A percentile compares a stretch with the other conserved stretches of the same genome.
phyloP scores from a whole-genome alignment of 1,284 basidiomycete species.

The Cystobasidium sp. region DNA sequence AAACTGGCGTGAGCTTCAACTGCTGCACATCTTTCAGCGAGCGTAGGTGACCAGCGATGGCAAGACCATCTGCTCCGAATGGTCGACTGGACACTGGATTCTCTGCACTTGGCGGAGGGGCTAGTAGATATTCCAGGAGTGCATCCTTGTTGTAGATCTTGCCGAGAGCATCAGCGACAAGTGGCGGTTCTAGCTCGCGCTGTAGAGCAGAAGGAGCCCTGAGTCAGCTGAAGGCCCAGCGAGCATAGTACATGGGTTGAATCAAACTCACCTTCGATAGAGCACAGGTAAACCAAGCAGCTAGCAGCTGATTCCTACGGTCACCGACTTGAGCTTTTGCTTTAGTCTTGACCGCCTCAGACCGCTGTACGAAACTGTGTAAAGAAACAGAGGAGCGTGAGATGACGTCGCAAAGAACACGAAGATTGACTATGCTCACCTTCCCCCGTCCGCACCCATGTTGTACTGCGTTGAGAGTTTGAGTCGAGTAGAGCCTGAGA shows the following conservation, averaged over 20 bases:
- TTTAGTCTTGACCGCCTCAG: slow-evolving; percentile 75
- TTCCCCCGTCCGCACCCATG: slow-evolving; percentile 31
- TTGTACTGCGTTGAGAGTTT: not conserved
- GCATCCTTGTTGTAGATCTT: slow-evolving; percentile 94
- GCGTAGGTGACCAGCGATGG: slow-evolving; percentile 70
- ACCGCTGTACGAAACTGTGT: slow-evolving; percentile 74
- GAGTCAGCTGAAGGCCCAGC: not conserved
- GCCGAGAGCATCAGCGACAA: slow-evolving; percentile 85
- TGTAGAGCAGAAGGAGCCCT: slow-evolving; percentile 54
- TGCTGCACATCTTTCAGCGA: slow-evolving; percentile 87
- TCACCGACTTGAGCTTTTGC: slow-evolving; percentile 82
- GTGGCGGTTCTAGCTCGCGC: slow-evolving; percentile 79
- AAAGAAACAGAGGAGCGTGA: not conserved
- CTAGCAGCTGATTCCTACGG: slow-evolving; percentile 79
- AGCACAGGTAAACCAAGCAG: slow-evolving; percentile 88
- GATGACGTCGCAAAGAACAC: not conserved
- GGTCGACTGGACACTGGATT: slow-evolving; percentile 42
- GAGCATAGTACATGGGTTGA: not conserved
- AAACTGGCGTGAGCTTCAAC: slow-evolving; percentile 72
- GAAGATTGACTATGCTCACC: not conserved
- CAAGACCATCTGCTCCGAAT: slow-evolving; percentile 52
- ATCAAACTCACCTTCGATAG: slow-evolving; percentile 75
- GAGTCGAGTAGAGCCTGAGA: too few relatives aligned
- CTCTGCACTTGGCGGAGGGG: slow-evolving; percentile 56
- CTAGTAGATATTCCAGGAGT: slow-evolving; percentile 80